Conservation (phyloP, 2,329 filamentous ascomycete genomes). For the Penicillium hordei region DNA sequence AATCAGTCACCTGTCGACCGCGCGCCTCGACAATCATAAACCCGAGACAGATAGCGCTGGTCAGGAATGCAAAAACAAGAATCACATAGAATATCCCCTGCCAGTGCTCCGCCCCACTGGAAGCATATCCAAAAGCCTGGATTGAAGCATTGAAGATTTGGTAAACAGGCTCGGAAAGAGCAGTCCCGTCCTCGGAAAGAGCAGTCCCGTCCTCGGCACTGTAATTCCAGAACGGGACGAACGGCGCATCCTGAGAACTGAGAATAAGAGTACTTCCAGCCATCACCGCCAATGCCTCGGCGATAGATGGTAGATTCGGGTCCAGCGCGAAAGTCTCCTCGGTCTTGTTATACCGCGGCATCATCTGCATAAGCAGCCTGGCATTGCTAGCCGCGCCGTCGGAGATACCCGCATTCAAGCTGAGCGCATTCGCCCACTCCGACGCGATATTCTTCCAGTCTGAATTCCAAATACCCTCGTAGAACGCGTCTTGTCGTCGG, state of each 20-base stretch:
- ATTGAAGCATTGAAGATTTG: constrained; percentile 65
- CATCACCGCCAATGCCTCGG: constrained; percentile 71
- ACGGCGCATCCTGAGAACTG: constrained; percentile 59
- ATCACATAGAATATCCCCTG: constrained; percentile 68
- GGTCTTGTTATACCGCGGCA: constrained; percentile 41
- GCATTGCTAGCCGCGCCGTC: constrained; percentile 60
- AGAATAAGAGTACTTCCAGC: constrained; percentile 66
- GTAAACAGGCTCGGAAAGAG: constrained; percentile 49
- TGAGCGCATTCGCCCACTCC: constrained; percentile 57
- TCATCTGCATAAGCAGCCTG: constrained; percentile 58
- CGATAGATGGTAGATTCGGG: constrained; percentile 62
- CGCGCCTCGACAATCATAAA: constrained; percentile 60
- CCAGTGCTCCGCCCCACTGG: constrained; percentile 60
- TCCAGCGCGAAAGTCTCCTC: constrained; percentile 43
- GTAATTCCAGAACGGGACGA: constrained; percentile 58
- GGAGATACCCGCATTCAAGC: constrained; percentile 56
- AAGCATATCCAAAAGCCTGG: constrained; percentile 67
- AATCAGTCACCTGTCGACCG: constrained; percentile 69
- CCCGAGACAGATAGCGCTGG: constrained; percentile 64
- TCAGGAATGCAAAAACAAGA: constrained; percentile 63
- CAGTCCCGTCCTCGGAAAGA: constrained; percentile 20
- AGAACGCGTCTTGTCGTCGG: constrained; percentile 39
- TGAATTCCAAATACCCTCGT: constrained; percentile 34
- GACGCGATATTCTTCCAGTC: constrained; percentile 59
- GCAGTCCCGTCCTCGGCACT: constrained; percentile 24